phyloP scores from a whole-genome alignment of 139 green algal genomes.

The Chlorella sp. region DNA sequence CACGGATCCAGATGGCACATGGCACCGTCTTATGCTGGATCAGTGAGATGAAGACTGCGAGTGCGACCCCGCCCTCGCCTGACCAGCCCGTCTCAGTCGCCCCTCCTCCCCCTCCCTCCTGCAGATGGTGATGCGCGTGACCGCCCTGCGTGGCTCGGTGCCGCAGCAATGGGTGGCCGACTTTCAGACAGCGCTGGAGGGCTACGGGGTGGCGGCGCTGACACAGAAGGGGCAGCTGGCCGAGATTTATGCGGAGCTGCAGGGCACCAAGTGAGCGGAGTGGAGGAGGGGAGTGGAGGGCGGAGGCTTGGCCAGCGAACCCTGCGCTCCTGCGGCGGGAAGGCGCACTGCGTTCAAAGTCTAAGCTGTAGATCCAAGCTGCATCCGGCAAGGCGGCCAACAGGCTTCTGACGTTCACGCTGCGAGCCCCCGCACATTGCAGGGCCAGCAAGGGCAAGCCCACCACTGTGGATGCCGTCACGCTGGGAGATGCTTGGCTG shows the following conservation, averaged over 20 bases:
- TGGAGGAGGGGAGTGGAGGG: not conserved
- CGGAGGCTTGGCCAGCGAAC: too few species aligned
- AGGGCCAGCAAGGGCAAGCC: conserved; percentile 46
- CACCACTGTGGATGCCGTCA: conserved; percentile 72
- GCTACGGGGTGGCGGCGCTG: conserved; percentile 63
- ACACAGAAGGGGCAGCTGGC: conserved; percentile 64
- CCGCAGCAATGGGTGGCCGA: conserved; percentile 70
- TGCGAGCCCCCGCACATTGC: not conserved
- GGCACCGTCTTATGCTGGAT: too few species aligned
- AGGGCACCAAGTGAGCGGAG: conserved; percentile 43
- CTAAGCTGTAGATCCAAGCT: too few species aligned
- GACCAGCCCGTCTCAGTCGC: too few species aligned
- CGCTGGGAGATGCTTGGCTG: conserved; percentile 85
- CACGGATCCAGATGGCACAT: too few species aligned
- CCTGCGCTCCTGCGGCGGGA: too few species aligned
- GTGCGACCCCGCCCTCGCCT: too few species aligned
- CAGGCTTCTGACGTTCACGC: not conserved
- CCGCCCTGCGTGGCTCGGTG: conserved; percentile 68
- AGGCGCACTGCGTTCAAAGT: too few species aligned
- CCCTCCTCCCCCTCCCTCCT: not conserved
- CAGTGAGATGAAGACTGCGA: too few species aligned
- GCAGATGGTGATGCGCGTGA: conserved; percentile 60
- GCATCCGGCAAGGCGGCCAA: too few species aligned
- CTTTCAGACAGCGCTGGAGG: conserved; percentile 63
- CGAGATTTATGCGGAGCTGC: conserved; percentile 73